phyloP scores from a whole-genome alignment of 139 green algal species.

The Chloropicon primus region DNA sequence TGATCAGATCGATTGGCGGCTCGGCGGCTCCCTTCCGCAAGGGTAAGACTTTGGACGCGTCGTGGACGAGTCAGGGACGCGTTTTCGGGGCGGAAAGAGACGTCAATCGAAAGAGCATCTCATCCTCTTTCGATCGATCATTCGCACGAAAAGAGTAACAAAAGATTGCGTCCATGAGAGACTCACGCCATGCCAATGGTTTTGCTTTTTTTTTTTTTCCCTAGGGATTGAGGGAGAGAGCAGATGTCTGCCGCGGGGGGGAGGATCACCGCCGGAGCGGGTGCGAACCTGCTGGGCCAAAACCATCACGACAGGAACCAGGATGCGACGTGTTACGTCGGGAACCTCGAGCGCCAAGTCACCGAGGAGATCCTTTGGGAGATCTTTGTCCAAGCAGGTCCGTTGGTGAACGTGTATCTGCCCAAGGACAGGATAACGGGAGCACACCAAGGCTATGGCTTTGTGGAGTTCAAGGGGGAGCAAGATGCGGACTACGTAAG shows the following conservation, averaged over 20 bases:
- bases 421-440: constrained; percentile 94
- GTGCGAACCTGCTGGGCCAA: constrained; percentile 83
- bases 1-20: too few relatives aligned
- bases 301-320: constrained; percentile 44
- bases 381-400: constrained; percentile 89
- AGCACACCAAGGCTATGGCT: constrained; percentile 93
- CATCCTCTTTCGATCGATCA: too few relatives aligned
- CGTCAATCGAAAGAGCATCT: too few relatives aligned
- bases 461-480: constrained; percentile 86
- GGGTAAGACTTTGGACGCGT: too few relatives aligned
- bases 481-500: constrained; percentile 87
- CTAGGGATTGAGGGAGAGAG: too few relatives aligned
- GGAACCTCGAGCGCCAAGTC: constrained; percentile 85
- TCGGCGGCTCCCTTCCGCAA: too few relatives aligned
- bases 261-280: constrained; percentile 75
- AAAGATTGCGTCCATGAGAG: too few relatives aligned
- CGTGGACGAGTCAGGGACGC: too few relatives aligned
- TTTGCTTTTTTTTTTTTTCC: too few relatives aligned
- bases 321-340: constrained; percentile 90
- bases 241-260: neutral
- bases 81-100: too few relatives aligned
- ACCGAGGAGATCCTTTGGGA: constrained; percentile 95
- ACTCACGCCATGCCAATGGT: too few relatives aligned
- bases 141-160: too few relatives aligned
- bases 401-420: constrained; percentile 93